A percentile compares a stretch with the other conserved stretches of the same genome.
These are phyloP conservation scores for Sphagnum tenellum DNA, from an alignment of 225 moss, liverwort and hornwort genomes.

Conservation along the genomic window DNA sequence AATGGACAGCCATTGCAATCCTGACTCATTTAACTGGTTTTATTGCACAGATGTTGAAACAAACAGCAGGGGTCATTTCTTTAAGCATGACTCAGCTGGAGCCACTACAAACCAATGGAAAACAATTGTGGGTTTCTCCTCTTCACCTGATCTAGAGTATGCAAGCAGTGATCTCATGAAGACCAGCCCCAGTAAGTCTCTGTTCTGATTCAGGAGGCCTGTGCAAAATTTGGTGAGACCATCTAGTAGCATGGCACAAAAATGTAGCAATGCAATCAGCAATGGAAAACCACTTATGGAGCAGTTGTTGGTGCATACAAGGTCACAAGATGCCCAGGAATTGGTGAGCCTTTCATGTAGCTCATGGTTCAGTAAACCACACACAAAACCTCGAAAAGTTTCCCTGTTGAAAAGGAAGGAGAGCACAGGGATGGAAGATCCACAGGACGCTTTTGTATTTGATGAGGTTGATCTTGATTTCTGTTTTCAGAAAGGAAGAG, in stretches of 20 bases:
- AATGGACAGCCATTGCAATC: no score
- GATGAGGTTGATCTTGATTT: no score
- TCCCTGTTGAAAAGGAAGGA: no score
- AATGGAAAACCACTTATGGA: not conserved
- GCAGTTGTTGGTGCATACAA: no score
- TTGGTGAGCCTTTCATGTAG: no score
- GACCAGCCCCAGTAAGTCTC: slow-evolving; percentile 46
- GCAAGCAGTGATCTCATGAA: slow-evolving; percentile 24
- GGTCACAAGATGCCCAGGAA: no score
- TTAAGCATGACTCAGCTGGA: not conserved
- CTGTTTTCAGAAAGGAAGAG: no score
- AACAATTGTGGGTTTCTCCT: not conserved
- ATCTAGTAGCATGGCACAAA: slow-evolving; percentile 18
- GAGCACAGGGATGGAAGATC: no score
- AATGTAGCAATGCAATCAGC: slow-evolving; percentile 15
- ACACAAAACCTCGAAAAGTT: no score
- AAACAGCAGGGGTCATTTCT: slow-evolving; percentile 4
- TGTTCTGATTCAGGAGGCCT: slow-evolving; percentile 37
- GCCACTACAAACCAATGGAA: not conserved
- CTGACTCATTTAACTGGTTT: not conserved
- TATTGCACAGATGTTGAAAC: slow-evolving; percentile 34
- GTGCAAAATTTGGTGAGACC: slow-evolving; percentile 22
- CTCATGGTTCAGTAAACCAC: no score
- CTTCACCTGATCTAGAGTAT: not conserved
- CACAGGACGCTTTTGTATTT: no score